Evolutionary conservation across 129 eudicot genomes (phyloP).

Genomic region (Sambucus nigra): DNA sequence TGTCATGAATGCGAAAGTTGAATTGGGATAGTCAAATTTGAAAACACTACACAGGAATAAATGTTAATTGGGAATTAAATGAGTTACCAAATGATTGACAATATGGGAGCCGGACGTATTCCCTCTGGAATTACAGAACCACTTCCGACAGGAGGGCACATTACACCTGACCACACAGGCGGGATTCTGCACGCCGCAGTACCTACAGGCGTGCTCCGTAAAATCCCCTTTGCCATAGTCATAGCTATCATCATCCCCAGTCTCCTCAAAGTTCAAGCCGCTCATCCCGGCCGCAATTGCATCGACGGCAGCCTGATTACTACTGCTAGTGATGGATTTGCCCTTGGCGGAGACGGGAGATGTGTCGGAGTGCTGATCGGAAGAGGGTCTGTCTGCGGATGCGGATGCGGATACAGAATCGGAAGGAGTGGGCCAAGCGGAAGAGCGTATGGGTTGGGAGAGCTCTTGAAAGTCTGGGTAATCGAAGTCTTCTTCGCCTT

Average conservation of each 20-base stretch:
- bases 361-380: slow-evolving; percentile 44
- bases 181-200: slow-evolving; percentile 89
- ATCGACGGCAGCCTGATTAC: slow-evolving; percentile 54
- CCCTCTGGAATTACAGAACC: slow-evolving; percentile 94
- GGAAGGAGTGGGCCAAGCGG: slow-evolving; percentile 70
- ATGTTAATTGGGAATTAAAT: neutral
- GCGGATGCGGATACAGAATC: slow-evolving; percentile 42
- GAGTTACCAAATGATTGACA: slow-evolving; percentile 75
- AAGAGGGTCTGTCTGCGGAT: slow-evolving; percentile 28
- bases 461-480: slow-evolving; percentile 72
- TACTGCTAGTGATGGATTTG: slow-evolving; percentile 15
- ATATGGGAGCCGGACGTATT: slow-evolving; percentile 91
- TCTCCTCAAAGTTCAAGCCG: slow-evolving; percentile 84
- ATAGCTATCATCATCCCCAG: slow-evolving; percentile 67
- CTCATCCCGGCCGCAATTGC: slow-evolving; percentile 88
- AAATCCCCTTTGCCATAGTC: slow-evolving; percentile 77
- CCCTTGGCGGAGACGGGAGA: slow-evolving; percentile 31
- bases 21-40: no score
- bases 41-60: no score
- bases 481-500: slow-evolving; percentile 64
- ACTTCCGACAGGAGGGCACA: slow-evolving; percentile 83
- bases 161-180: slow-evolving; percentile 93
- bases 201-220: slow-evolving; percentile 77
- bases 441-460: slow-evolving; percentile 64
- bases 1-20: no score